Evolutionary conservation across 2,329 filamentous ascomycete genomes (phyloP), one percentile per base, ranked within the genome.

Genomic region (Exserohilum rostratum): DNA sequence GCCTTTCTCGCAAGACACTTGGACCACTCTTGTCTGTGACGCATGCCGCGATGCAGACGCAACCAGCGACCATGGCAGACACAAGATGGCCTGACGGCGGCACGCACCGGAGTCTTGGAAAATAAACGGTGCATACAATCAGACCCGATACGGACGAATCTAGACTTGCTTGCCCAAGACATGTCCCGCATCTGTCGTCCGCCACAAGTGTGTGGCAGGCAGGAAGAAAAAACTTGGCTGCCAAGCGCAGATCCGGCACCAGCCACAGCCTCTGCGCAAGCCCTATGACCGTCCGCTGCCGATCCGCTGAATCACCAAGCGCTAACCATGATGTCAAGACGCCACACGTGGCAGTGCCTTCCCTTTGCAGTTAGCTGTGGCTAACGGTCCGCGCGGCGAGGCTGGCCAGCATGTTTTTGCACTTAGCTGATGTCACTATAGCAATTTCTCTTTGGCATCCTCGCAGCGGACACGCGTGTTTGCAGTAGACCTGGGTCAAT

Each of bases 221-320:
- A 25, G 22, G 7, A 17, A 27, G 27, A 40, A 27, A 42, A 27
- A 42, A 37, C 45, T 43, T 53, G 50, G 45, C 50, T n/a, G 13
- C 39, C 25, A 20, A 20, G 50, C 6, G 37, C 39, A 38, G 38
- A 53, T 43, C 45, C 48, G 35, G 22, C 48, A 55, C 33, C 39
- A 55, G 44, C 48, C 51, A 53, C 46, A 48, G 25, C 7, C 35
- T 17, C 29, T 46, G 30, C 58, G 60, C 60, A 60, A 63, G 50
- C 53, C 45, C 25, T 27, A 42, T 34, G 34, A 46, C 29, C 22
- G 37, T 50, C 18, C 44, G 31, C 39, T 25, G 51, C 35, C 18
- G 47, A 46, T 46, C 35, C 20, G 12, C n/a, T 9, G n/a, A 27
- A 34, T 34, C 34, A 31, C 45, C 18, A 13, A 18, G 35, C 18